Conservation (phyloP, 1,284 basidiomycete species). For the Tilletia caries region DNA sequence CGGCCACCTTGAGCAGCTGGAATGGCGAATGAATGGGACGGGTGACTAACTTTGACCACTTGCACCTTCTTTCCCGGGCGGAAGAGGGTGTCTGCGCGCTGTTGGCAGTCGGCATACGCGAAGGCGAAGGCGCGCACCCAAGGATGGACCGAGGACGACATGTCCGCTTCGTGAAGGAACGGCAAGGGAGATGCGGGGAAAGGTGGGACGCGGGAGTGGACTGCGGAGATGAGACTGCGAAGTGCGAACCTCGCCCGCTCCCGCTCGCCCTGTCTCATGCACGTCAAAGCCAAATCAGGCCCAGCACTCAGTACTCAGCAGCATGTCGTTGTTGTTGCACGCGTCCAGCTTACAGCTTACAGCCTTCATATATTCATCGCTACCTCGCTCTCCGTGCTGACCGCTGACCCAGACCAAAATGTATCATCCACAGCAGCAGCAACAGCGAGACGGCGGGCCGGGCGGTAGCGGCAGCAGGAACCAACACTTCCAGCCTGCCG, state of each 20-base stretch:
- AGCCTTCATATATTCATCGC: no score
- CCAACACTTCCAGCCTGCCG: not conserved
- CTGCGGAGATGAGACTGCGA: no score
- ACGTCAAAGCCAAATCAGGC: no score
- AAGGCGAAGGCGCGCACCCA: conserved; percentile 11
- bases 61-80: not conserved
- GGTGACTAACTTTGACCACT: not conserved
- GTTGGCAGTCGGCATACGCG: not conserved
- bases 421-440: not conserved
- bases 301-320: no score
- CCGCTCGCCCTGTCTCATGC: no score
- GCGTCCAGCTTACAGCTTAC: no score
- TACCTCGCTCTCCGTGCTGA: no score
- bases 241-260: no score
- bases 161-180: not conserved
- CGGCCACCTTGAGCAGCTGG: not conserved
- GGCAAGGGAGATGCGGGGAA: no score
- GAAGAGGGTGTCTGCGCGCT: not conserved
- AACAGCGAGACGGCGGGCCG: not conserved
- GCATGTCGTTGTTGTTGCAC: no score
- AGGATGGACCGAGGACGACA: not conserved
- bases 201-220: no score
- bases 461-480: not conserved
- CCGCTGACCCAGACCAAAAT: no score
- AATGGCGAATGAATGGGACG: not conserved